Conservation (phyloP, 2,329 filamentous ascomycete species). For the Verticillium alfalfae region DNA sequence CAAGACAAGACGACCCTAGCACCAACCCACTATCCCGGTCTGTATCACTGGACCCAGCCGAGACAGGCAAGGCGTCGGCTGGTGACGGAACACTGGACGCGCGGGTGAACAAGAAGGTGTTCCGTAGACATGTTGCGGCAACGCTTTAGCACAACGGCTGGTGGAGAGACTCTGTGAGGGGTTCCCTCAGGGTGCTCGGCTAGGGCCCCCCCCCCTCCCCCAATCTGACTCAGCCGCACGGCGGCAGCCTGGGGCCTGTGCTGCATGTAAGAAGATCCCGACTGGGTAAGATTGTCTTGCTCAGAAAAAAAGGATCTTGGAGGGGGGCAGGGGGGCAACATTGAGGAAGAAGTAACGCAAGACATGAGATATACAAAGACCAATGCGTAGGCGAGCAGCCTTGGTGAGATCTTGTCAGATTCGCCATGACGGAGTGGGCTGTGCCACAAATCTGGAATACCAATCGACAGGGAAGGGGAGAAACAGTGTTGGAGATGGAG, state of each 20-base stretch:
- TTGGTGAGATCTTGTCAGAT: background rate
- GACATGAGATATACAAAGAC: background rate
- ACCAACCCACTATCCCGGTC: background rate
- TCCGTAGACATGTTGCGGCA: background rate
- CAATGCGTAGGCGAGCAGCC: background rate
- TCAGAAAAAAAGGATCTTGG: background rate
- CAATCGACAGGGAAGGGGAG: background rate
- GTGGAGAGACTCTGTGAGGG: background rate
- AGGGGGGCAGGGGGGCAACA: background rate
- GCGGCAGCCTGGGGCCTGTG: background rate
- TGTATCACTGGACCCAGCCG: background rate
- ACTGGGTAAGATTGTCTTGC: background rate
- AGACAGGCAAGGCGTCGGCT: background rate
- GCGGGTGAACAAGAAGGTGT: background rate
- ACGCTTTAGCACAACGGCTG: background rate
- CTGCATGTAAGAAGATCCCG: background rate
- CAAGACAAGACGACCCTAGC: background rate
- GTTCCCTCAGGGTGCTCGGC: background rate
- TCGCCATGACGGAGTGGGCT: background rate
- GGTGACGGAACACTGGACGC: background rate
- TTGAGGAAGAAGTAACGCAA: background rate
- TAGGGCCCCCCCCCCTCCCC: background rate
- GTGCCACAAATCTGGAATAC: background rate
- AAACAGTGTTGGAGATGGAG: background rate
- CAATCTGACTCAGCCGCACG: background rate